phyloP scores from a whole-genome alignment of 202 grass and related monocot species.

The Elaeis oleifera region DNA sequence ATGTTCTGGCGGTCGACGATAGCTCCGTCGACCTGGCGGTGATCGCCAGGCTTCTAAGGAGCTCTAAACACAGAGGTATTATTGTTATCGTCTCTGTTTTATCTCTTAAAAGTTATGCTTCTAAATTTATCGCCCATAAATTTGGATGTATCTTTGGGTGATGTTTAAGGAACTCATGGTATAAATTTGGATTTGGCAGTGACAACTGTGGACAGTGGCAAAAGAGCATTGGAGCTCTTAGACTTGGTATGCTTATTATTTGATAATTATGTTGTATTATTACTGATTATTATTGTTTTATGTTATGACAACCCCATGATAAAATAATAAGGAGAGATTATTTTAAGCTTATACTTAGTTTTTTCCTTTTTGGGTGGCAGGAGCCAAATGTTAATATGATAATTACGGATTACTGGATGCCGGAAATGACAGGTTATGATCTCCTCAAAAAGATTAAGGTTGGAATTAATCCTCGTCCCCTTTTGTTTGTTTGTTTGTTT shows the following conservation, averaged over 20 bases:
- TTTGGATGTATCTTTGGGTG: too few relatives aligned
- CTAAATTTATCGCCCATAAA: too few relatives aligned
- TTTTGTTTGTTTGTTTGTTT: too few relatives aligned
- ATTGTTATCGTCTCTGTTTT: neutral
- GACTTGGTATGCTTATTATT: slow-evolving; percentile 20
- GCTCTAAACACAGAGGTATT: slow-evolving; percentile 71
- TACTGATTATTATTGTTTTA: too few relatives aligned
- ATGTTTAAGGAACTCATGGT: too few relatives aligned
- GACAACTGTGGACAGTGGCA: slow-evolving; percentile 61
- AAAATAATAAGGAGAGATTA: too few relatives aligned
- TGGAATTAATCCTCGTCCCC: neutral
- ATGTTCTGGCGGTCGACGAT: slow-evolving; percentile 80
- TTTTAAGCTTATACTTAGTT: too few relatives aligned
- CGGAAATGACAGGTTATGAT: slow-evolving; percentile 83
- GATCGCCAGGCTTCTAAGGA: slow-evolving; percentile 66
- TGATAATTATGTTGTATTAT: too few relatives aligned
- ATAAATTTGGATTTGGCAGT: slow-evolving; percentile 23
- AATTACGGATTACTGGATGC: slow-evolving; percentile 95
- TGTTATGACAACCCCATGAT: too few relatives aligned
- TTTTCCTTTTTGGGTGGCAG: slow-evolving; percentile 5
- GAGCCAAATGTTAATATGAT: slow-evolving; percentile 76
- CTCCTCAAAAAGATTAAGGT: slow-evolving; percentile 80
- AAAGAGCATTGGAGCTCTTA: slow-evolving; percentile 66
- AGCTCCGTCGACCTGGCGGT: slow-evolving; percentile 70
- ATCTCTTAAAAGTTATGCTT: too few relatives aligned